A percentile compares a stretch with the other conserved stretches of the same genome.
These are phyloP conservation scores for Zasmidium citrigriseum DNA, from an alignment of 2,329 filamentous ascomycete genomes.

Conservation along the genomic window DNA sequence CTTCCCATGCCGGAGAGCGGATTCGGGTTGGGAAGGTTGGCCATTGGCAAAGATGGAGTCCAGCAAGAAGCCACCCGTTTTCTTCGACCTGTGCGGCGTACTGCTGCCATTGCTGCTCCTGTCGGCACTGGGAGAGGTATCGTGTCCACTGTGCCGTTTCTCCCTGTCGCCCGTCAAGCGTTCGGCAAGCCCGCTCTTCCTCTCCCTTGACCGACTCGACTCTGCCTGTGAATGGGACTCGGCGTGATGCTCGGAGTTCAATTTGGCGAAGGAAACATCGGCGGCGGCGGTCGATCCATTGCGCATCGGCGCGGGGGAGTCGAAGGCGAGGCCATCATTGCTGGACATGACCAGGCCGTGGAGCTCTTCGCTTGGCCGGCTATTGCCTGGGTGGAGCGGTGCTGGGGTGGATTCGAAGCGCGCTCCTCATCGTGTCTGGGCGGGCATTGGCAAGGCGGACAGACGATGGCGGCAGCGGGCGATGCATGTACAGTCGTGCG, in stretches of 20 bases:
- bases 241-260: conserved; percentile 21
- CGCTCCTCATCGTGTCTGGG: not conserved
- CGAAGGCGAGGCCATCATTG: conserved; percentile 10
- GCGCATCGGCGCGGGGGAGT: conserved; percentile 15
- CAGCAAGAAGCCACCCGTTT: conserved; percentile 44
- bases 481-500: not conserved
- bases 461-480: not conserved
- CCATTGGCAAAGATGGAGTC: conserved; percentile 29
- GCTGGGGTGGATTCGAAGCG: not conserved
- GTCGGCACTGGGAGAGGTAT: conserved; percentile 7
- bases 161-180: not conserved
- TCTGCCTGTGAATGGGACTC: conserved; percentile 29
- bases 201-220: conserved; percentile 25
- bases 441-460: not conserved
- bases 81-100: conserved; percentile 24
- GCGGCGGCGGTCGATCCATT: conserved; percentile 21
- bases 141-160: conserved; percentile 6
- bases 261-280: conserved; percentile 28
- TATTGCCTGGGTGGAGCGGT: not conserved
- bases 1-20: conserved; percentile 18
- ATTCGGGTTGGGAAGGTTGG: conserved; percentile 6
- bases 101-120: conserved; percentile 13
- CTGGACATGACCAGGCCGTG: conserved; percentile 26
- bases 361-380: not conserved
- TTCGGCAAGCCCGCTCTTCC: conserved; percentile 10